Evolutionary conservation across 148 eudicot genomes (phyloP).

Genomic region (Vaccinium myrtillus): DNA sequence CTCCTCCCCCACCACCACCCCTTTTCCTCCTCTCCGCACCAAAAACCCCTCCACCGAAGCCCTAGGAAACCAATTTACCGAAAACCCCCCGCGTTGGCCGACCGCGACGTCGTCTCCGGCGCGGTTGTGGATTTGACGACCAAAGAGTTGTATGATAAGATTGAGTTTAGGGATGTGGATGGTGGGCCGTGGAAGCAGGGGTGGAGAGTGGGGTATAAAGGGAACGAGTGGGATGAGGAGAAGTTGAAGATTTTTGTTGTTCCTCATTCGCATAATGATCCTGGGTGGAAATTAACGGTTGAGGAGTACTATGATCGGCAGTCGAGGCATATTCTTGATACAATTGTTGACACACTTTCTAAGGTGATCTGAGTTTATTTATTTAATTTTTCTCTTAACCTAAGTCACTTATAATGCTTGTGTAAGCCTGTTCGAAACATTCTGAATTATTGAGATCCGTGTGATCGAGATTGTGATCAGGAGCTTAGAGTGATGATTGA

Average conservation of each 20-base stretch:
- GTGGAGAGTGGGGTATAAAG: slow-evolving; percentile 73
- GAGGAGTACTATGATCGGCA: slow-evolving; percentile 91
- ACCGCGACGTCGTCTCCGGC: slow-evolving; percentile 26
- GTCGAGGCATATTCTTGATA: slow-evolving; percentile 82
- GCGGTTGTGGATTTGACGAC: slow-evolving; percentile 77
- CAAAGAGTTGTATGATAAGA: slow-evolving; percentile 76
- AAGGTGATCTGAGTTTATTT: slow-evolving; percentile 39
- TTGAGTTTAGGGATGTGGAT: slow-evolving; percentile 69
- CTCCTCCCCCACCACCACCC: slow-evolving; percentile 43
- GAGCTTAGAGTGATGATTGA: too few species aligned
- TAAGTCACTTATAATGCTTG: too few species aligned
- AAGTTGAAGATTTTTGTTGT: slow-evolving; percentile 85
- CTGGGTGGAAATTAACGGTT: slow-evolving; percentile 96
- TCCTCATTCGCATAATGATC: slow-evolving; percentile 98
- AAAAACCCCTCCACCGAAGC: slow-evolving; percentile 22
- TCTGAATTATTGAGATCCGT: too few species aligned
- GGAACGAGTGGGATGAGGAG: slow-evolving; percentile 85
- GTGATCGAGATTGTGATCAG: too few species aligned
- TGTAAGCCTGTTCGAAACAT: too few species aligned
- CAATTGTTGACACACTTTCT: slow-evolving; percentile 86
- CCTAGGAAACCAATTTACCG: slow-evolving; percentile 39
- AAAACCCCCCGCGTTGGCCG: slow-evolving; percentile 24
- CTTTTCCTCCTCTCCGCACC: slow-evolving; percentile 22
- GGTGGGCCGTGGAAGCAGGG: slow-evolving; percentile 99
- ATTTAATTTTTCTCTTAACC: too few species aligned